These are phyloP conservation scores for Iberis pinnata DNA, from an alignment of 345 rosid species.

Conservation along the genomic window DNA sequence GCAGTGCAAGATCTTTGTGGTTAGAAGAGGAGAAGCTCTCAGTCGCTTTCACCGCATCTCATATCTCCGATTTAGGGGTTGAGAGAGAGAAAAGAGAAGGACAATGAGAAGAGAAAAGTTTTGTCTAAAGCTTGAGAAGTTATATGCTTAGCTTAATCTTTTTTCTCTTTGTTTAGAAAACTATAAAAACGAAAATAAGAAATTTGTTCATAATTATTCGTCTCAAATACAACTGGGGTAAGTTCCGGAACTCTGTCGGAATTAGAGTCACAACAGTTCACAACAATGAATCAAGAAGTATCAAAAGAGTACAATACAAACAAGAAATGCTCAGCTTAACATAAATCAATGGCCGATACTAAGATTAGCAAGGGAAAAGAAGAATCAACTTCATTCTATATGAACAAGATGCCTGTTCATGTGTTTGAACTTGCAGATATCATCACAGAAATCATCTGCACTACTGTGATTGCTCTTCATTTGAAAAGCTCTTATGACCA, in stretches of 20 bases:
- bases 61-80: no score
- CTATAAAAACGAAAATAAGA: background rate
- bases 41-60: no score
- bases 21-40: no score
- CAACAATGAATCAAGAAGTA: conserved; percentile 2
- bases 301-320: background rate
- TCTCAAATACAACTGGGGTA: conserved; percentile 1
- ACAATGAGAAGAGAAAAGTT: no score
- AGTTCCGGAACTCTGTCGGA: background rate
- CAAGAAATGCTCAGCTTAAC: conserved; percentile 16
- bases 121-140: no score
- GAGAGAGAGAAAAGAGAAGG: no score
- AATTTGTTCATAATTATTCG: conserved; percentile 5
- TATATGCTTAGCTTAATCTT: no score
- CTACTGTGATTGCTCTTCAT: conserved; percentile 95
- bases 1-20: no score
- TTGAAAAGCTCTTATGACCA: conserved; percentile 79
- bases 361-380: background rate
- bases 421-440: conserved; percentile 71
- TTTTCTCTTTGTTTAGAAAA: no score
- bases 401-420: conserved; percentile 55
- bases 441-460: conserved; percentile 91
- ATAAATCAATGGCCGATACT: conserved; percentile 9
- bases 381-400: conserved; percentile 43
- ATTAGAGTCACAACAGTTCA: conserved; percentile 4